Evolutionary conservation across 148 eudicot genomes (phyloP).

Genomic region (Diospyros lotus): DNA sequence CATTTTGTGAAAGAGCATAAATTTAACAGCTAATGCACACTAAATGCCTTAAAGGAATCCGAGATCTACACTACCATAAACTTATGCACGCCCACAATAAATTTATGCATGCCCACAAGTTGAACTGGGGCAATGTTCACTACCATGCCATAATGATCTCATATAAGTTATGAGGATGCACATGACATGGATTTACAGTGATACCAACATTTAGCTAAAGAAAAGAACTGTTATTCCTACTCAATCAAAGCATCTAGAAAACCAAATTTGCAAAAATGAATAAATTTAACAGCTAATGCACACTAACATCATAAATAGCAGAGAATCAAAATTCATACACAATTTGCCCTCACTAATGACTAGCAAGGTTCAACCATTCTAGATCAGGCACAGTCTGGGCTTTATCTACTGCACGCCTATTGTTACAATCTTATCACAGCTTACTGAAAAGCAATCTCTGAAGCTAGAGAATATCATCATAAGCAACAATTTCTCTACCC

Average conservation of each 20-base stretch:
- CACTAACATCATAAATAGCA: background rate
- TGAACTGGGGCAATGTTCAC: too few species aligned
- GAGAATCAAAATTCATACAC: conserved; percentile 3
- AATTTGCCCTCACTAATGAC: background rate
- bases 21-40: background rate
- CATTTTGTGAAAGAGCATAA: background rate
- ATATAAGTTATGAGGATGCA: too few species aligned
- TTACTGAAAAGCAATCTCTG: background rate
- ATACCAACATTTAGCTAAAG: background rate
- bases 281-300: background rate
- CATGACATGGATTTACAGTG: too few species aligned
- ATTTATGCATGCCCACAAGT: too few species aligned
- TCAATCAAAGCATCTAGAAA: background rate
- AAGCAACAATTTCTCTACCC: conserved; percentile 79
- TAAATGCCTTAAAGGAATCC: background rate
- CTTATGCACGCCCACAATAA: too few species aligned
- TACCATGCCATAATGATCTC: too few species aligned
- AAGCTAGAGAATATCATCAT: conserved; percentile 71
- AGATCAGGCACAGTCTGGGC: background rate
- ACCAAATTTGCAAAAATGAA: background rate
- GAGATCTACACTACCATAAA: too few species aligned
- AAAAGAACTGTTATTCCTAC: background rate
- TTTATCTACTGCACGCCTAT: conserved; percentile 9
- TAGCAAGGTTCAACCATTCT: background rate
- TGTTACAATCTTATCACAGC: conserved; percentile 1